Base-by-base conservation (phyloP, 306 rosid species). In the Acacia confusa region DNA sequence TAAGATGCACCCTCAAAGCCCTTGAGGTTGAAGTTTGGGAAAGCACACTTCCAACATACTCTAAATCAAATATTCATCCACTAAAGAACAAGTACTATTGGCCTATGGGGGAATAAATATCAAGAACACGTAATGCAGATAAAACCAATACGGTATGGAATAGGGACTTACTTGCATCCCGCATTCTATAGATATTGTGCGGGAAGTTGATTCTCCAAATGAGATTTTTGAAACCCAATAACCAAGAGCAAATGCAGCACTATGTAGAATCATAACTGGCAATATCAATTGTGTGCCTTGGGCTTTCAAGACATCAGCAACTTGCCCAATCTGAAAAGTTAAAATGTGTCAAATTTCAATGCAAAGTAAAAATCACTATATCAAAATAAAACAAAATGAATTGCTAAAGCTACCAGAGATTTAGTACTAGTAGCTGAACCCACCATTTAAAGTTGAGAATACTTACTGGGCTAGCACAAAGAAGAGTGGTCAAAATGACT, bases 121-220 rank as follows among this genome's bases (percentile, higher is more conserved):
- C 75, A 72, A 16, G 74, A 6, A 15, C 20, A 10, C 25, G 53
- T 78, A 15, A 48, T 25, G 78, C n/a, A 69, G 28, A 61, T 25
- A 73, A 73, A 53, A 72, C 79, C 74, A 70, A 44, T 14, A 70
- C 38, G 32, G 73, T 41, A 75, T 28, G 27, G 41, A 27, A 71
- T 79, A 75, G 22, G 28, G 74, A 57, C 57, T 74, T 80, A 95
- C 99, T 96, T 93, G 99, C 98, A 95, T 92, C 70, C 99, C 99
- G 48, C 98, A 95, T 89, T 95, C 98, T 34, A 95, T 90, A 70
- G 99, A 95, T 70, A 95, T 93, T 10, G 98, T 95, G 70, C 99
- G 99, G 60, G 99, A 95, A 34, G 98, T 95, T 74, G 99, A 93
- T 90, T 95, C 99, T 9, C 99, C 99, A 34, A 95, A 95, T 27